Evolutionary conservation across 2,329 filamentous ascomycete species (phyloP).

Genomic region (Pseudocercospora musae): DNA sequence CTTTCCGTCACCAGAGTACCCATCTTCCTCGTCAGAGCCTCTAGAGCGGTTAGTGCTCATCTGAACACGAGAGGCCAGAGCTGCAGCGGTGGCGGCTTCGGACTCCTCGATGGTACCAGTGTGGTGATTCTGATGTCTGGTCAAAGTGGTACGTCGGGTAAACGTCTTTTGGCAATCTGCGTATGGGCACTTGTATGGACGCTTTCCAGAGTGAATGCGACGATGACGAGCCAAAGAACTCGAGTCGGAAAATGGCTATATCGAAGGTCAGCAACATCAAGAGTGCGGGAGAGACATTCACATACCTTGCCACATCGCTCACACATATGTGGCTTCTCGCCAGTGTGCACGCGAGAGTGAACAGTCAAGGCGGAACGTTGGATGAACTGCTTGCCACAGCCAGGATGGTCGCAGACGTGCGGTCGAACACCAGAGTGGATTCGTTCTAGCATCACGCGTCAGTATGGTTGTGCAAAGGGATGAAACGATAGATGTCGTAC

Average conservation of each 20-base stretch:
- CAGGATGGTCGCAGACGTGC: slow-evolving; percentile 85
- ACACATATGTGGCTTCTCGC: slow-evolving; percentile 97
- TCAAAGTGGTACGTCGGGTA: slow-evolving; percentile 89
- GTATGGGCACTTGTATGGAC: slow-evolving; percentile 96
- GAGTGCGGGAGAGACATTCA: not conserved
- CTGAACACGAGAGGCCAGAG: slow-evolving; percentile 60
- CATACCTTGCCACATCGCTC: slow-evolving; percentile 92
- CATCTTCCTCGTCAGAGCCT: slow-evolving; percentile 65
- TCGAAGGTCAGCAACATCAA: slow-evolving; percentile 27
- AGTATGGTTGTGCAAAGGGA: slow-evolving; percentile 10
- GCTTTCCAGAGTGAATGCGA: slow-evolving; percentile 90
- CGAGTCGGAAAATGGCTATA: slow-evolving; percentile 89
- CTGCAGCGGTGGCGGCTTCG: slow-evolving; percentile 81
- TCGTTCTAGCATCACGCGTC: slow-evolving; percentile 61
- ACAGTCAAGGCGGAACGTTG: slow-evolving; percentile 94
- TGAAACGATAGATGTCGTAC: slow-evolving; percentile 52
- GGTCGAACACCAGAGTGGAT: slow-evolving; percentile 91
- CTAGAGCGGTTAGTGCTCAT: slow-evolving; percentile 48
- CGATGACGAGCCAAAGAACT: slow-evolving; percentile 91
- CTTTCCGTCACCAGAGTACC: slow-evolving; percentile 62
- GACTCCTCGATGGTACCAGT: slow-evolving; percentile 94
- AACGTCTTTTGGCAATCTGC: slow-evolving; percentile 99
- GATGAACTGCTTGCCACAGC: slow-evolving; percentile 94
- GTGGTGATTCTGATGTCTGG: slow-evolving; percentile 92
- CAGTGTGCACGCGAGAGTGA: slow-evolving; percentile 91